These are phyloP conservation scores for Schizosaccharomyces osmophilus DNA, from an alignment of 805 yeast genomes.

Conservation along the genomic window DNA sequence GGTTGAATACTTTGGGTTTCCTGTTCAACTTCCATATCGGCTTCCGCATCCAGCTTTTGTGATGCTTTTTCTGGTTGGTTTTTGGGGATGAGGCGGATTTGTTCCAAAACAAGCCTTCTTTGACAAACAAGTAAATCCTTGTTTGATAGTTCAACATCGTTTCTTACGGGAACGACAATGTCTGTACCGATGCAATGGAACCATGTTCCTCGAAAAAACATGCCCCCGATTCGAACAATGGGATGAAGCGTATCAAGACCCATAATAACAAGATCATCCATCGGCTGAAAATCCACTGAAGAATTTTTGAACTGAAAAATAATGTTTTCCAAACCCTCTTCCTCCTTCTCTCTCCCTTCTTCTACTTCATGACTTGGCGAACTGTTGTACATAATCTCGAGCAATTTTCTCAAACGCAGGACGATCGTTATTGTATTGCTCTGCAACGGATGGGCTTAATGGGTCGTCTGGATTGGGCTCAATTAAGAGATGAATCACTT, in stretches of 20 bases:
- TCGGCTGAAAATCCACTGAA: neutral
- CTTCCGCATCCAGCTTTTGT: no score
- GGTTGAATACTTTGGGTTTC: no score
- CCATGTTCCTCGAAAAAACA: slow-evolving; percentile 1
- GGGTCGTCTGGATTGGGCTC: neutral
- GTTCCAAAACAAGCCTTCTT: neutral
- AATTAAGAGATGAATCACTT: neutral
- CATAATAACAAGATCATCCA: neutral
- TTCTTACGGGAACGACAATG: neutral
- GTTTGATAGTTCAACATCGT: neutral
- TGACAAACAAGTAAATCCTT: neutral
- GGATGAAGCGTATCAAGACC: neutral
- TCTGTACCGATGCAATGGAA: neutral
- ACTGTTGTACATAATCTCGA: neutral
- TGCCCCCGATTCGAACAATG: neutral
- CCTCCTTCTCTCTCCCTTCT: neutral
- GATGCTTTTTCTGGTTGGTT: neutral
- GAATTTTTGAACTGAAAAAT: neutral
- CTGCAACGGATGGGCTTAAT: neutral
- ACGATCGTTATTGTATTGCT: neutral
- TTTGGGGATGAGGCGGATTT: neutral
- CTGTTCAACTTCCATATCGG: no score
- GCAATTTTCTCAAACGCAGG: neutral
- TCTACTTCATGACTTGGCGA: neutral
- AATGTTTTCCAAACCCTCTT: neutral